Conservation (phyloP, 2,329 filamentous ascomycete species). For the Celoporthe dispersa region DNA sequence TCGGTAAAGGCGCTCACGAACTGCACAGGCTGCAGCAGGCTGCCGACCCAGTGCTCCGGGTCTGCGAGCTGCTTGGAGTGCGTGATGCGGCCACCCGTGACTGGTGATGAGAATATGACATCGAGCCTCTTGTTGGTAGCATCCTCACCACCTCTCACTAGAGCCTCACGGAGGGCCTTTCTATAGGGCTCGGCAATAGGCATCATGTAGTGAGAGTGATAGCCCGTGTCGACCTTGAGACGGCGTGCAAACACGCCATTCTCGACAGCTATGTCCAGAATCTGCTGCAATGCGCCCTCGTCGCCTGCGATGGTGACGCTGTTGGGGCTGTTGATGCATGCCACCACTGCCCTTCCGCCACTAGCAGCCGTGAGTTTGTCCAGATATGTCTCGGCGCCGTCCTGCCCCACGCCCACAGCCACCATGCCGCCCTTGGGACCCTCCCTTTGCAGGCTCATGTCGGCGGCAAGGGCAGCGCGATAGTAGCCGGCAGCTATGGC, state of each 20-base stretch:
- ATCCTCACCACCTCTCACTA: too few species aligned
- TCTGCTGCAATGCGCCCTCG: not conserved
- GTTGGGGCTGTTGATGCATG: not conserved
- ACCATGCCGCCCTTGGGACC: not conserved
- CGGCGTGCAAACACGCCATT: conserved; percentile 48
- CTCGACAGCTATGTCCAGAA: not conserved
- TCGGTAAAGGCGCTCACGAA: too few species aligned
- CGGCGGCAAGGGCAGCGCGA: too few species aligned
- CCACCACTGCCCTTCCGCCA: not conserved
- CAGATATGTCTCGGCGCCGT: not conserved
- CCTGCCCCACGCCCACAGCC: not conserved
- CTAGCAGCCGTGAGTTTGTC: not conserved
- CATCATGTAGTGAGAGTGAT: conserved; percentile 60
- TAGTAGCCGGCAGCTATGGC: too few species aligned
- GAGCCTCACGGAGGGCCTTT: too few species aligned
- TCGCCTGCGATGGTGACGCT: not conserved
- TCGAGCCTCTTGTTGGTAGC: too few species aligned
- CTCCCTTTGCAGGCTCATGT: too few species aligned
- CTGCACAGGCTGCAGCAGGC: too few species aligned
- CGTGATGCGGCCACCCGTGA: conserved; percentile 1
- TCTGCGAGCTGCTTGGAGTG: not conserved
- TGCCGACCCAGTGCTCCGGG: not conserved
- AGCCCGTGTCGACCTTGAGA: conserved; percentile 54
- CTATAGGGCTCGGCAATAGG: conserved; percentile 36
- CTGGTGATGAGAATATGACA: not conserved